A percentile compares a stretch with the other conserved stretches of the same genome.
These are phyloP conservation scores for Sindora glabra DNA, from an alignment of 306 rosid genomes.

Conservation along the genomic window DNA sequence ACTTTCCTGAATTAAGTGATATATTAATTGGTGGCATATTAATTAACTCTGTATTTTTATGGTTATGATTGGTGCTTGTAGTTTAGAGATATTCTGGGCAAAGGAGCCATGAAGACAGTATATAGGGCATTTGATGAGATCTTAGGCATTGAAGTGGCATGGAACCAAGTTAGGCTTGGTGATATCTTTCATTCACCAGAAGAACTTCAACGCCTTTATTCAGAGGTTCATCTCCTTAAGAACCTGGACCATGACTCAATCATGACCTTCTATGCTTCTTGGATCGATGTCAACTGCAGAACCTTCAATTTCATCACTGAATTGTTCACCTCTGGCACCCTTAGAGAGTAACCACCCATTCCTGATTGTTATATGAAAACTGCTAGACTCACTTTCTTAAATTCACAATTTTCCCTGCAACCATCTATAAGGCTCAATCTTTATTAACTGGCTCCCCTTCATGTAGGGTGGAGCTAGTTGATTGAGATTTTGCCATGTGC, in stretches of 20 bases:
- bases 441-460: no score
- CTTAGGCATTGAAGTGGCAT: conserved; percentile 81
- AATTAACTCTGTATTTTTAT: background rate
- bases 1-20: no score
- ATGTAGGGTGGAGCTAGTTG: no score
- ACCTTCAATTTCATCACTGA: conserved; percentile 93
- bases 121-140: conserved; percentile 73
- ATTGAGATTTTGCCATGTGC: no score
- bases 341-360: conserved; percentile 57
- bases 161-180: conserved; percentile 80
- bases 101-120: conserved; percentile 84
- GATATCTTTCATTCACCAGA: conserved; percentile 67
- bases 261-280: conserved; percentile 58
- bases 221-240: conserved; percentile 89
- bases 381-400: no score
- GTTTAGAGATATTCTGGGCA: conserved; percentile 72
- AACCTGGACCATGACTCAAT: conserved; percentile 68
- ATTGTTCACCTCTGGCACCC: conserved; percentile 88
- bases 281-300: conserved; percentile 54
- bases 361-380: no score
- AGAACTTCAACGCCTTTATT: conserved; percentile 65
- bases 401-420: no score
- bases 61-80: conserved; percentile 17
- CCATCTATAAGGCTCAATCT: no score
- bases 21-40: background rate